phyloP scores from a whole-genome alignment of 306 rosid species.

The Castanospermum australe region DNA sequence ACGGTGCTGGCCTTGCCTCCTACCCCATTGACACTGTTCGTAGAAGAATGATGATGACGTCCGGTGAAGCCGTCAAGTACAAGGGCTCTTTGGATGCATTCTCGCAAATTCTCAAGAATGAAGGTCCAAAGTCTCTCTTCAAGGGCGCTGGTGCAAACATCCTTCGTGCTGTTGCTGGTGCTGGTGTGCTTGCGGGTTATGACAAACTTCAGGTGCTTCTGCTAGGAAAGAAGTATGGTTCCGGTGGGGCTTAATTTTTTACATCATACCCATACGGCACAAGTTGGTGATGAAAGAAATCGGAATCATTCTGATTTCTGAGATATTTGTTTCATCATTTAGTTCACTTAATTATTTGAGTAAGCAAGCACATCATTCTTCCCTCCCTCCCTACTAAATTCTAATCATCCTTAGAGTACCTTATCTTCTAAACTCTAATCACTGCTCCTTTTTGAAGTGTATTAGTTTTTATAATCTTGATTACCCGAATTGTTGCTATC shows the following conservation, averaged over 20 bases:
- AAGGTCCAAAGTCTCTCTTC: conserved; percentile 71
- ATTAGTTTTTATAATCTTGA: background rate
- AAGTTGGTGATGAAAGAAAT: conserved; percentile 44
- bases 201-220: conserved; percentile 72
- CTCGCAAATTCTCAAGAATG: conserved; percentile 67
- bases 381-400: too few relatives aligned
- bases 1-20: conserved; percentile 66
- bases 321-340: background rate
- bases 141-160: conserved; percentile 90
- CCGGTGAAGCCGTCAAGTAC: conserved; percentile 90
- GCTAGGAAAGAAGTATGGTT: conserved; percentile 62
- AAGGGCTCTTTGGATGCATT: conserved; percentile 69
- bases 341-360: too few relatives aligned
- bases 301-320: background rate
- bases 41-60: conserved; percentile 95
- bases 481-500: background rate
- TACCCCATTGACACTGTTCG: conserved; percentile 83
- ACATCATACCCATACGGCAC: background rate
- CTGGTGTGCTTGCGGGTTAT: conserved; percentile 82
- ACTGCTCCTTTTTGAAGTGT: background rate
- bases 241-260: conserved; percentile 51
- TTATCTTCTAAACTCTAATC: background rate
- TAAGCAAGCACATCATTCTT: too few relatives aligned
- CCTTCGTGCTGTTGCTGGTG: conserved; percentile 79
- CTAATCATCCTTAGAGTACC: too few relatives aligned